Evolutionary conservation across 2,329 filamentous ascomycete species (phyloP).

Genomic region (Colletotrichum cereale): DNA sequence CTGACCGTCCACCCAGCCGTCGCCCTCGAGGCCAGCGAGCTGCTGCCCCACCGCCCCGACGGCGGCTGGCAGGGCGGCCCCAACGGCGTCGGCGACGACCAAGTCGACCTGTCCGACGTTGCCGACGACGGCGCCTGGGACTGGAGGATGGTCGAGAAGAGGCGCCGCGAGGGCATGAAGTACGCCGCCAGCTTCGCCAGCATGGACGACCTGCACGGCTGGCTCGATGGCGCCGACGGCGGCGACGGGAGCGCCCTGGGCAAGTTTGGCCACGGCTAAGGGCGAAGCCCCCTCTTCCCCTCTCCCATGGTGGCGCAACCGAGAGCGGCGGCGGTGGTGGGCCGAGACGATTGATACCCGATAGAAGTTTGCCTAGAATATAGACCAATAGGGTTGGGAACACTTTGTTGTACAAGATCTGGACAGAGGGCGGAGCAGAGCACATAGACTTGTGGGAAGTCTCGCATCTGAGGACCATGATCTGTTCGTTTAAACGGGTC

Average conservation of each 20-base stretch:
- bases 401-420: neutral
- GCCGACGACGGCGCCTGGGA: constrained; percentile 61
- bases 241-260: constrained; percentile 65
- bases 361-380: neutral
- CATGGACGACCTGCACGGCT: constrained; percentile 64
- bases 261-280: constrained; percentile 59
- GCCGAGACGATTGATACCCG: neutral
- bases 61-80: constrained; percentile 71
- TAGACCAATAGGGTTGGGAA: neutral
- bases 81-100: constrained; percentile 55
- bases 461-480: neutral
- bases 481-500: neutral
- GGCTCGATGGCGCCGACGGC: constrained; percentile 66
- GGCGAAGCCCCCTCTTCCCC: no score
- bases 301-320: neutral
- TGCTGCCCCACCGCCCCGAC: constrained; percentile 80
- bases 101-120: constrained; percentile 53
- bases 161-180: constrained; percentile 67
- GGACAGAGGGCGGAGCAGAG: neutral
- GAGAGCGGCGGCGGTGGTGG: no score
- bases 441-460: neutral
- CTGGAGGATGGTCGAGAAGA: constrained; percentile 68
- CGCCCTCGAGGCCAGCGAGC: constrained; percentile 76
- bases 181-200: constrained; percentile 68
- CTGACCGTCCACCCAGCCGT: constrained; percentile 87